These are phyloP conservation scores for Skeletonema grethae DNA, from an alignment of 108 stramenopile species.

Conservation along the genomic window DNA sequence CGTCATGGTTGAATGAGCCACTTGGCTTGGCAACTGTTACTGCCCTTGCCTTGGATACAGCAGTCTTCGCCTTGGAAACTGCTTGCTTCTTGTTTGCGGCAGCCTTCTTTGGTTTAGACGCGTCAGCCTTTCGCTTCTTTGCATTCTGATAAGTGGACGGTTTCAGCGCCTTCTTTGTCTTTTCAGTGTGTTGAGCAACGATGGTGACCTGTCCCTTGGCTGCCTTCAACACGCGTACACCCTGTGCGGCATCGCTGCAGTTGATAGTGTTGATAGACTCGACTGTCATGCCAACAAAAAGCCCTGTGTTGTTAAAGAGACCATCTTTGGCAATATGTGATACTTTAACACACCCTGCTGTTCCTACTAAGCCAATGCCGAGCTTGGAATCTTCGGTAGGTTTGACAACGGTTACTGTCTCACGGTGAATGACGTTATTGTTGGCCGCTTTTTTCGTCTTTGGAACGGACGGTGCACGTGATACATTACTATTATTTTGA, in stretches of 20 bases:
- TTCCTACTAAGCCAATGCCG: conserved; percentile 33
- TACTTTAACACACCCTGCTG: conserved; percentile 12
- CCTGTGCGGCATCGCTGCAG: conserved; percentile 9
- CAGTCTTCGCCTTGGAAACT: neutral
- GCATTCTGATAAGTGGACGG: neutral
- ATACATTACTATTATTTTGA: neutral
- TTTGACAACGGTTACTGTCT: conserved; percentile 42
- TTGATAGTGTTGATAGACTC: conserved; percentile 32
- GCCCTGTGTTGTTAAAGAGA: conserved; percentile 14
- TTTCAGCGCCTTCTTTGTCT: conserved; percentile 1
- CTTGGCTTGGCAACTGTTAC: neutral
- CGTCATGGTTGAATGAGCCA: neutral
- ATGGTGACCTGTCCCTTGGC: neutral
- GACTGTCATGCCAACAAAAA: conserved; percentile 38
- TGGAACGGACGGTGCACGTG: no score
- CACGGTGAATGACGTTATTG: neutral
- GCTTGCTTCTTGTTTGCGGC: conserved; percentile 2
- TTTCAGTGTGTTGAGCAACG: conserved; percentile 1
- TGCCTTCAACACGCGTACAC: neutral
- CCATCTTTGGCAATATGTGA: conserved; percentile 22
- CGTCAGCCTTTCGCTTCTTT: conserved; percentile 7
- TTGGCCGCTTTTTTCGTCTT: neutral
- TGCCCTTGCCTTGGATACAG: neutral
- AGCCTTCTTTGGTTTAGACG: conserved; percentile 7
- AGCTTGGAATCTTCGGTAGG: conserved; percentile 27